These are phyloP conservation scores for Leccinum pachyderme DNA, from an alignment of 1,284 basidiomycete genomes.

Conservation along the genomic window DNA sequence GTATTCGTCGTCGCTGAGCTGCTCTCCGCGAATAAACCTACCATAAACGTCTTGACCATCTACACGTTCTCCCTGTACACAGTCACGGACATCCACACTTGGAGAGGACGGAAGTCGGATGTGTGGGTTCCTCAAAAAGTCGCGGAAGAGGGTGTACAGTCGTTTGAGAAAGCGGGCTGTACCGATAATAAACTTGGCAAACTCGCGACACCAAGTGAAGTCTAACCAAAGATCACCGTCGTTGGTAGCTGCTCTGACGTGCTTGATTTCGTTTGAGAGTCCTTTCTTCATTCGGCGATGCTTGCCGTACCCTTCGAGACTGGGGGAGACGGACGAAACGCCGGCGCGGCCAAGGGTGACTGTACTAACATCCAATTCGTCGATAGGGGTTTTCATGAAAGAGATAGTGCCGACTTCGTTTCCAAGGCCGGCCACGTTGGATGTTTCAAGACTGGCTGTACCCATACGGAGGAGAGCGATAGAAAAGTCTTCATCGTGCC, in stretches of 20 bases:
- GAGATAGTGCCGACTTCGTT: conserved; percentile 65
- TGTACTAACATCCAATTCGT: conserved; percentile 22
- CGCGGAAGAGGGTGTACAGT: conserved; percentile 29
- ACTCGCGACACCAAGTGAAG: conserved; percentile 47
- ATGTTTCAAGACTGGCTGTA: conserved; percentile 71
- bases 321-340: conserved; percentile 36
- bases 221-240: conserved; percentile 42
- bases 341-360: conserved; percentile 46
- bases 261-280: conserved; percentile 49
- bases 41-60: conserved; percentile 43
- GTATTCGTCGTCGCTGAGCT: conserved; percentile 60
- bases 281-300: conserved; percentile 32
- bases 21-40: conserved; percentile 62
- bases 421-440: conserved; percentile 64
- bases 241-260: conserved; percentile 38
- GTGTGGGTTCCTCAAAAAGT: conserved; percentile 22
- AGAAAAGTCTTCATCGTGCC: conserved; percentile 70
- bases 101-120: neutral
- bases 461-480: conserved; percentile 67
- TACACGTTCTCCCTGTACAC: conserved; percentile 9
- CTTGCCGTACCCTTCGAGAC: conserved; percentile 24
- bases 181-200: conserved; percentile 37
- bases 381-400: conserved; percentile 27
- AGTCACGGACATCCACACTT: conserved; percentile 4
- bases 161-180: conserved; percentile 40